Evolutionary conservation across 129 eudicot species (phyloP), one percentile per base, ranked within the genome.

Genomic region (Pseudognaphalium luteoalbum): DNA sequence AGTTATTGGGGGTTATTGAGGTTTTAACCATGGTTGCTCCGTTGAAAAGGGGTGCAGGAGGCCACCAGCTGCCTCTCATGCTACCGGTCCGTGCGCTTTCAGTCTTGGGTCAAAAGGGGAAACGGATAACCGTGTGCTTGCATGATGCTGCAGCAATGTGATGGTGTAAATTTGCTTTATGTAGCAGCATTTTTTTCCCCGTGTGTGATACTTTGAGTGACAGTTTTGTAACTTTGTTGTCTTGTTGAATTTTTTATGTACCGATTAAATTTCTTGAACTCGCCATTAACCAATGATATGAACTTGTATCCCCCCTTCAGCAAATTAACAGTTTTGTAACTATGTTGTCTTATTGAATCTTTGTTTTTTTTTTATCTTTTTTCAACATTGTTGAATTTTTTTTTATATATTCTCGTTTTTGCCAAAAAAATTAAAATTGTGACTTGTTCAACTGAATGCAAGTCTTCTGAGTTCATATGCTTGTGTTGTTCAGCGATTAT

Each of bases 1-100:
- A 86, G 85, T 51, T 68, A 74, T 66, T 29, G 32, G 6, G 7
- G 14, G 20, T 25, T 62, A 65, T 74, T 19, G 64, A 42, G 73
- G 73, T 64, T 51, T 64, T 12, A 70, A 71, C 69, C 78, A 56
- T 77, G 39, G 52, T 17, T 51, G 34, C 72, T 9, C 62, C 61
- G 35, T 58, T 66, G 41, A 15, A 70, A 63, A 51, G 66, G 42
- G 80, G 42, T 56, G 72, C 59, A 42, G 41, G 86, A 59, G 74
- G 76, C 47, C 16, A 60, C 59, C n/a, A 17, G 75, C 63, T 59
- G 71, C 67, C 68, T 7, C 75, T 67, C 28, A 63, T 72, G 79
- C 83, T 44, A 47, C 19, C 60, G 57, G 72, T 57, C 47, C 50
- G 37, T 41, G 60, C 68, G 81, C 50, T 68, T 58, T 77, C 34